These are phyloP conservation scores for Pseudonitzschia multistriata DNA, from an alignment of 108 stramenopile species.

Conservation along the genomic window DNA sequence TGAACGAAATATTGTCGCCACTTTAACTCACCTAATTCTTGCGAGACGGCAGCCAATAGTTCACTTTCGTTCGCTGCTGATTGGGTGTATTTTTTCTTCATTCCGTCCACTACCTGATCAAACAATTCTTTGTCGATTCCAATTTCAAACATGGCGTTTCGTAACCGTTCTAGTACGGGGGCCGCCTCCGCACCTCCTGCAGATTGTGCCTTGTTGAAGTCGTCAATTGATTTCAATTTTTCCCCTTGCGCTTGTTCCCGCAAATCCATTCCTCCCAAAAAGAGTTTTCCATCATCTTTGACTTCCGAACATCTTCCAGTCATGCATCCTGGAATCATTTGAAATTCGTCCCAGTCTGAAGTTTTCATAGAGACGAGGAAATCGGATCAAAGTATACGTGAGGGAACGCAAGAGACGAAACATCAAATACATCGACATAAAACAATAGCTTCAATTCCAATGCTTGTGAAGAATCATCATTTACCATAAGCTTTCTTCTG, in stretches of 20 bases:
- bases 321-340: slow-evolving; percentile 74
- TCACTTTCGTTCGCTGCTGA: slow-evolving; percentile 37
- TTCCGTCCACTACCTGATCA: slow-evolving; percentile 79
- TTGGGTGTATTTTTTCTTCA: slow-evolving; percentile 47
- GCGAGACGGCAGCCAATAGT: slow-evolving; percentile 57
- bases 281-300: slow-evolving; percentile 58
- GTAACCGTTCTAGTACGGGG: slow-evolving; percentile 67
- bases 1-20: neutral
- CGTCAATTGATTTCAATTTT: slow-evolving; percentile 78
- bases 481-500: slow-evolving; percentile 55
- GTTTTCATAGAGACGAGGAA: neutral
- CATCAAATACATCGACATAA: neutral
- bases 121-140: slow-evolving; percentile 81
- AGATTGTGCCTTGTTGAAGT: slow-evolving; percentile 76
- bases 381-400: neutral
- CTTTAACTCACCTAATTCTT: slow-evolving; percentile 45
- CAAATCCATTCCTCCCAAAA: slow-evolving; percentile 83
- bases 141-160: slow-evolving; percentile 61
- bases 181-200: slow-evolving; percentile 79
- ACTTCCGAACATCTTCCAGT: slow-evolving; percentile 75
- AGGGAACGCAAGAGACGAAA: neutral
- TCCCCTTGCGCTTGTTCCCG: slow-evolving; percentile 52
- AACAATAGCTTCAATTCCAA: neutral
- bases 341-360: slow-evolving; percentile 81
- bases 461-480: neutral